Evolutionary conservation across 1,139 yeast species (phyloP), one percentile per base, ranked within the genome.

Genomic region (Tardiomyces blankii): DNA sequence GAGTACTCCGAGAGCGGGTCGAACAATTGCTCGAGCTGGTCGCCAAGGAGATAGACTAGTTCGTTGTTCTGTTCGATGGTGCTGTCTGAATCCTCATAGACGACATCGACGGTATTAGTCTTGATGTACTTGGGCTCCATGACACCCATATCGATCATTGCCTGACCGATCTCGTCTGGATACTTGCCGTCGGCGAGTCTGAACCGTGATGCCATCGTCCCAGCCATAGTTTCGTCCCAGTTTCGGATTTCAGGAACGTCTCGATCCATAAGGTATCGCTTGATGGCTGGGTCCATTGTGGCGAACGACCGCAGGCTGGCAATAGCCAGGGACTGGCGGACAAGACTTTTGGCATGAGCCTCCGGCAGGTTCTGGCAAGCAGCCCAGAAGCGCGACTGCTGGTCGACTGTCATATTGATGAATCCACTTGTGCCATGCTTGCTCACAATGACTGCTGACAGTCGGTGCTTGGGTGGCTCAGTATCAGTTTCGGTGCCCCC

Each of bases 1-100:
- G 94, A 84, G 61, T 89, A 89, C 61, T 89, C 96, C 8, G 86
- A 73, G 44, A 88, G 65, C 0, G 96, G 96, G 58, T 89, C 95
- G 63, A 89, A 89, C 39, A 89, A 65, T 54, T 84, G 93, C 53
- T 88, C 96, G 43, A 87, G 67, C 62, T 89, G 96, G 42, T 80
- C 81, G 0, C 97, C 97, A 23, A 89, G 64, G 40, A 82, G 61
- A 50, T 73, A 80, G 0, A 88, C 96, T 28, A 89, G 62, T 49
- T 72, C 77, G 57, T 89, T 87, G 60, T 87, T 88, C 28, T 73
- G 68, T 43, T 81, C 85, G n/a, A 80, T 72, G 1, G 72, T 65
- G 5, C 56, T 58, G 42, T 69, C 69, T 2, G 69, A 61, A 51
- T 77, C 76, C 48, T 77, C 77, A 61, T 89, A 89, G 0, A 89